Percentiles rank a stretch among this genome's conserved stretches.
Conservation (phyloP, 2,329 filamentous ascomycete species). For the Didymella glomerata region DNA sequence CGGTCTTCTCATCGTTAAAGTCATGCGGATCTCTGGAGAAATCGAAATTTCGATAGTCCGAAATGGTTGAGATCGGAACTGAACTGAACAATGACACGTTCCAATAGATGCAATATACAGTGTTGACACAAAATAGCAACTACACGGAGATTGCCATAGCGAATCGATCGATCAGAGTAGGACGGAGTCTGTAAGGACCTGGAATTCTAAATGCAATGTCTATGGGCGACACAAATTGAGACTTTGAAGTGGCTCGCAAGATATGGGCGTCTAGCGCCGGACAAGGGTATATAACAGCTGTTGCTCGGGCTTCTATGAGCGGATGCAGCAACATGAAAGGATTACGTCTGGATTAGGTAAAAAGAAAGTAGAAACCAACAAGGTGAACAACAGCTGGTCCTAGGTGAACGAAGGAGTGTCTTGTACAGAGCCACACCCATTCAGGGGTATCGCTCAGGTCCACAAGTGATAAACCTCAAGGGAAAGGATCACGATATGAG, state of each 20-base stretch:
- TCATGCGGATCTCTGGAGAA: too few relatives aligned
- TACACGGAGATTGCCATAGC: neutral
- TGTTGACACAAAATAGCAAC: neutral
- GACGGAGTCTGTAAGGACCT: slow-evolving; percentile 8
- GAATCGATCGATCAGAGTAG: neutral
- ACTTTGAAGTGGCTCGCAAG: neutral
- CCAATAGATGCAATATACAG: too few relatives aligned
- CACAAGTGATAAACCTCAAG: slow-evolving; percentile 7
- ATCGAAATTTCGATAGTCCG: too few relatives aligned
- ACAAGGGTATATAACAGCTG: slow-evolving; percentile 20
- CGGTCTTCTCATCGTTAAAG: too few relatives aligned
- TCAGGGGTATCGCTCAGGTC: neutral
- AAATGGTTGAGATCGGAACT: neutral
- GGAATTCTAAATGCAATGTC: slow-evolving; percentile 7
- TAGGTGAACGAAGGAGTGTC: neutral
- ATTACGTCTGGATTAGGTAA: neutral
- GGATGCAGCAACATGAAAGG: slow-evolving; percentile 2
- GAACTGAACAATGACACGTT: neutral
- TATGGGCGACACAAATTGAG: neutral
- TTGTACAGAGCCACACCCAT: neutral
- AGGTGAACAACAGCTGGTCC: neutral
- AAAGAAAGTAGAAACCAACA: neutral
- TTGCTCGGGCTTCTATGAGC: slow-evolving; percentile 2
- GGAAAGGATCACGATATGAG: slow-evolving; percentile 29
- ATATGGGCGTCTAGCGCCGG: slow-evolving; percentile 5